A percentile compares a stretch with the other conserved stretches of the same genome.
phyloP scores from a whole-genome alignment of 345 rosid genomes.

The Lepidium africanum region DNA sequence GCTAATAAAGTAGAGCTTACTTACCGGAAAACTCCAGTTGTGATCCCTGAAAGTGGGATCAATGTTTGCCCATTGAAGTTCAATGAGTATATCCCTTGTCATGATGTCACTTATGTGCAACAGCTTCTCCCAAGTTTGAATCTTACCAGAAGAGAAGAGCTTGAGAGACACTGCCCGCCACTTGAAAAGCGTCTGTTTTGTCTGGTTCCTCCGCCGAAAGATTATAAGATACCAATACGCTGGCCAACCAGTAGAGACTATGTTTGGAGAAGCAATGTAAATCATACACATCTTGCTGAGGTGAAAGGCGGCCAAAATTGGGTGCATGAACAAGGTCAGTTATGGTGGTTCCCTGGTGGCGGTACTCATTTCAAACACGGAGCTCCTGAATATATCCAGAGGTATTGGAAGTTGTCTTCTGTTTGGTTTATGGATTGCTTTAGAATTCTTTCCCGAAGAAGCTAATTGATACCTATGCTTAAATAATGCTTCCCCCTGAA shows the following conservation, averaged over 20 bases:
- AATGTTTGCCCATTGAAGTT: constrained; percentile 65
- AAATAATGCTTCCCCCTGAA: not conserved
- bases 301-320: constrained; percentile 98
- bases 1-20: constrained; percentile 44
- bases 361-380: constrained; percentile 99
- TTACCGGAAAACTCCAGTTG: constrained; percentile 46
- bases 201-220: constrained; percentile 83
- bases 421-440: not conserved
- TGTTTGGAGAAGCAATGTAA: constrained; percentile 92
- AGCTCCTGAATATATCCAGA: constrained; percentile 82
- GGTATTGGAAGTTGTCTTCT: constrained; percentile 9
- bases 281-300: constrained; percentile 90
- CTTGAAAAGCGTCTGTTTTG: constrained; percentile 72
- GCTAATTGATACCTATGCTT: not conserved
- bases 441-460: not conserved
- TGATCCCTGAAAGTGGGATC: constrained; percentile 53
- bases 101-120: constrained; percentile 56
- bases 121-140: constrained; percentile 54
- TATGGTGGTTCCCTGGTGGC: constrained; percentile 99
- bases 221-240: constrained; percentile 76
- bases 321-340: constrained; percentile 75
- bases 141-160: constrained; percentile 72
- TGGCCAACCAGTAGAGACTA: constrained; percentile 93
- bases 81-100: constrained; percentile 93
- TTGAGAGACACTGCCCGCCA: constrained; percentile 97